Evolutionary conservation across 192 early-diverging fungal species (phyloP).

Genomic region (Rhizoclosmatium sp.): DNA sequence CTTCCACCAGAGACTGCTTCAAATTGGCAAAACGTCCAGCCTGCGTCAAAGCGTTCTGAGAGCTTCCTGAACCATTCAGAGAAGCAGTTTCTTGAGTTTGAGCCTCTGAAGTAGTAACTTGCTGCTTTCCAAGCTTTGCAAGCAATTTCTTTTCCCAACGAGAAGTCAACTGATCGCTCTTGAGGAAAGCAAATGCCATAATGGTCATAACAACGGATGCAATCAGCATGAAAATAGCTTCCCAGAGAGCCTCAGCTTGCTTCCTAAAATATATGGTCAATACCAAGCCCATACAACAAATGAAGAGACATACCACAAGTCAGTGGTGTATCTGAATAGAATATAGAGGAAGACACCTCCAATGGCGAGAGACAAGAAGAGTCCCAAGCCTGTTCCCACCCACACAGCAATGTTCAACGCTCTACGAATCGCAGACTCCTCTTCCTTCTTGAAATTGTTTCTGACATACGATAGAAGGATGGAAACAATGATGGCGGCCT

Average conservation of each 20-base stretch:
- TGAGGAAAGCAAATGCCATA: conserved; percentile 85
- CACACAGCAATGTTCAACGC: conserved; percentile 60
- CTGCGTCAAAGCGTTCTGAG: not conserved
- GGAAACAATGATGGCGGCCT: conserved; percentile 86
- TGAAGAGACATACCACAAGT: conserved; percentile 48
- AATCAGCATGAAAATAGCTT: conserved; percentile 83
- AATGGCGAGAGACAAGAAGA: conserved; percentile 73
- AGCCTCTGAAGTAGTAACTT: conserved; percentile 44
- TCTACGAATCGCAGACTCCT: not conserved
- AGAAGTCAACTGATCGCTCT: conserved; percentile 74
- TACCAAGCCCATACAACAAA: not conserved
- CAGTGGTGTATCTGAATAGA: conserved; percentile 65
- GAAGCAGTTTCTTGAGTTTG: too few species aligned
- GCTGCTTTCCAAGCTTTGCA: not conserved
- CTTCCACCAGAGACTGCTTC: conserved; percentile 33
- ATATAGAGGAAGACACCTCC: conserved; percentile 80
- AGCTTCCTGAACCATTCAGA: not conserved
- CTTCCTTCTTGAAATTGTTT: not conserved
- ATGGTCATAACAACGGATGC: conserved; percentile 78
- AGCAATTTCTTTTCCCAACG: conserved; percentile 77
- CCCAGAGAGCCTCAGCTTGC: conserved; percentile 75
- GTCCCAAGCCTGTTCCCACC: conserved; percentile 74
- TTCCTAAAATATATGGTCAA: conserved; percentile 5
- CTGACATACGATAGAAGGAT: conserved; percentile 80
- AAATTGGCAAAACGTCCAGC: not conserved